Evolutionary conservation across 2,329 filamentous ascomycete species (phyloP).

Genomic region (Calonectria pseudoreteaudii): DNA sequence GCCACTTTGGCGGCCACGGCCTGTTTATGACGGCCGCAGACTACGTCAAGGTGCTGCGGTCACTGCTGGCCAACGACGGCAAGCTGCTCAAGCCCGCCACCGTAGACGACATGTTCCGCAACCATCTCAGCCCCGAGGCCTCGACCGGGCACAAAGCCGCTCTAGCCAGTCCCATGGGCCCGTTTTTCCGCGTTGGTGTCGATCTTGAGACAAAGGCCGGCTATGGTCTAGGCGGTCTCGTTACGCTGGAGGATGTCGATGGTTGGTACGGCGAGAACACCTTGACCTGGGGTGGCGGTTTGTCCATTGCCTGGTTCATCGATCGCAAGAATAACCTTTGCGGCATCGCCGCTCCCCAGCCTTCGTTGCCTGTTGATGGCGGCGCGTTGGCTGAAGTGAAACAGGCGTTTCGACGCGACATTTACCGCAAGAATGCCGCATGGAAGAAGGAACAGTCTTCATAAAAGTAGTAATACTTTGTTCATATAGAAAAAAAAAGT

Average conservation of each 20-base stretch:
- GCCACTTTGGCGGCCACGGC: slow-evolving; percentile 60
- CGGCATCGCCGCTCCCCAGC: slow-evolving; percentile 54
- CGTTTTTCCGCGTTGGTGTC: slow-evolving; percentile 51
- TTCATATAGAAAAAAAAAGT: no score
- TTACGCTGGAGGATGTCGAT: slow-evolving; percentile 54
- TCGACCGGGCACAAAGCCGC: slow-evolving; percentile 41
- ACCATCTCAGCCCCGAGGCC: slow-evolving; percentile 55
- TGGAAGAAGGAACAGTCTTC: slow-evolving; percentile 24
- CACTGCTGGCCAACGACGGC: slow-evolving; percentile 61
- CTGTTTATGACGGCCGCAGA: slow-evolving; percentile 51
- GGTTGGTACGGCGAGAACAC: slow-evolving; percentile 58
- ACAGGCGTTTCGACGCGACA: slow-evolving; percentile 54
- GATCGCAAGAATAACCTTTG: slow-evolving; percentile 61
- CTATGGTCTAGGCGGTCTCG: slow-evolving; percentile 54
- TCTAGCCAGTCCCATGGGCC: slow-evolving; percentile 46
- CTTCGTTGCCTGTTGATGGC: slow-evolving; percentile 47
- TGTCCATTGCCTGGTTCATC: slow-evolving; percentile 61
- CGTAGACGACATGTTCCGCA: slow-evolving; percentile 58
- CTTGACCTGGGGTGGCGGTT: slow-evolving; percentile 59
- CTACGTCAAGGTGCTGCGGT: slow-evolving; percentile 58
- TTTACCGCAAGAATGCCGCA: slow-evolving; percentile 51
- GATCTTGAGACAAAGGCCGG: slow-evolving; percentile 48
- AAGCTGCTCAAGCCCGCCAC: slow-evolving; percentile 57
- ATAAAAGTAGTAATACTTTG: not conserved
- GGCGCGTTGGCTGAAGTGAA: slow-evolving; percentile 48